phyloP scores from a whole-genome alignment of 352 stramenopile species.

The Saprolegnia diclina region DNA sequence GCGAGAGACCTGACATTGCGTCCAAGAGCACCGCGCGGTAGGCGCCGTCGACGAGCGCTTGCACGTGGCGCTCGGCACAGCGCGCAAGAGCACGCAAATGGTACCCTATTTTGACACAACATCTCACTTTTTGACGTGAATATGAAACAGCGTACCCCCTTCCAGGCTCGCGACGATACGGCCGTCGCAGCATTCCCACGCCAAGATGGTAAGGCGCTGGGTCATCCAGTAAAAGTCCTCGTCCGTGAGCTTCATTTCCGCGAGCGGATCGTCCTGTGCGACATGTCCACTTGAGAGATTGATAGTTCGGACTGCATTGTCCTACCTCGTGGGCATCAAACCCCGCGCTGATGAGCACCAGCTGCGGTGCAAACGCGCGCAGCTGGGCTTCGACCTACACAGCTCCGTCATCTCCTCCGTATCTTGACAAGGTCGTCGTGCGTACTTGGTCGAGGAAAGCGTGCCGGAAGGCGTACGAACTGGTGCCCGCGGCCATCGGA shows the following conservation, averaged over 20 bases:
- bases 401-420: too few relatives aligned
- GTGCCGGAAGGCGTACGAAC: constrained; percentile 35
- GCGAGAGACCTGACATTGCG: background rate
- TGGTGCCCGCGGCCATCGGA: constrained; percentile 35
- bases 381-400: constrained; percentile 47
- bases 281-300: background rate
- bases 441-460: constrained; percentile 35
- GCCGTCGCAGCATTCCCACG: constrained; percentile 41
- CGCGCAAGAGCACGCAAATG: constrained; percentile 44
- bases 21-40: background rate
- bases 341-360: constrained; percentile 77
- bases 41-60: constrained; percentile 36
- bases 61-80: constrained; percentile 44
- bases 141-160: constrained; percentile 27
- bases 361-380: constrained; percentile 62
- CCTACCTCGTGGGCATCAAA: constrained; percentile 65
- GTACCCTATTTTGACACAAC: constrained; percentile 31
- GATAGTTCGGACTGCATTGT: background rate
- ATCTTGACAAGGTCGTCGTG: constrained; percentile 33
- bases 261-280: constrained; percentile 36
- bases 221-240: constrained; percentile 61
- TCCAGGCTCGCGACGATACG: constrained; percentile 53
- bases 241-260: constrained; percentile 39
- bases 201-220: constrained; percentile 35
- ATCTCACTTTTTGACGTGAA: background rate